Base-by-base conservation (phyloP, 2,329 filamentous ascomycete species). In the Colletotrichum truncatum region DNA sequence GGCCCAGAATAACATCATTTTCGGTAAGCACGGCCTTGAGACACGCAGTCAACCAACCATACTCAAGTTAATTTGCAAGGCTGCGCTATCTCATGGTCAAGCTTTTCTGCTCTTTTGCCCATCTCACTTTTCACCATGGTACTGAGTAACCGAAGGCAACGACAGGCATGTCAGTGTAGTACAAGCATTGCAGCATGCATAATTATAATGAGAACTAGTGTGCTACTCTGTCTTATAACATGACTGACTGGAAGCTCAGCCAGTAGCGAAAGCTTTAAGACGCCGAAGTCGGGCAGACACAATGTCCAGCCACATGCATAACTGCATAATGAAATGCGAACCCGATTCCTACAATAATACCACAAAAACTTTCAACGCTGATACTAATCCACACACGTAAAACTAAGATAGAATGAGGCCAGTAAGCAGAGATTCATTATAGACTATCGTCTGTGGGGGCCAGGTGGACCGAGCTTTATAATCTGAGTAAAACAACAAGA, bases 381-480 rank as follows among this genome's bases (percentile, higher is more conserved):
- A 49, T 25, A 41, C 26, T 26, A 28, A 54, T 48, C 25, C 48
- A 28, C 49, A 60, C 32, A 53, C 30, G 21, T 18, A 46, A 48
- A 34, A 45, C 25, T 18, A n/a, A 36, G 14, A 16, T 38, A 28
- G 18, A 43, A 25, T 16, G 26, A n/a, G 36, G n/a, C 25, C 43
- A 41, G 39, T 25, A 26, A 54, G 32, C 41, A 48, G 23, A 30
- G 14, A 18, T 39, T 66, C 41, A 63, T 66, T 56, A 66, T 32
- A n/a, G 45, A 30, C 60, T 62, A 41, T 45, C 49, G 16, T 45
- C 23, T 43, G 28, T 61, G 39, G 52, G 36, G 6, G 53, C 51
- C 32, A 39, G 39, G 18, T 41, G 7, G 18, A 52, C 25, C 30
- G 26, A 51, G 26, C 34, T 38, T 45, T 49, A 43, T 51, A 63